Evolutionary conservation across 2,329 filamentous ascomycete species (phyloP).

Genomic region (Diaporthe amygdali): DNA sequence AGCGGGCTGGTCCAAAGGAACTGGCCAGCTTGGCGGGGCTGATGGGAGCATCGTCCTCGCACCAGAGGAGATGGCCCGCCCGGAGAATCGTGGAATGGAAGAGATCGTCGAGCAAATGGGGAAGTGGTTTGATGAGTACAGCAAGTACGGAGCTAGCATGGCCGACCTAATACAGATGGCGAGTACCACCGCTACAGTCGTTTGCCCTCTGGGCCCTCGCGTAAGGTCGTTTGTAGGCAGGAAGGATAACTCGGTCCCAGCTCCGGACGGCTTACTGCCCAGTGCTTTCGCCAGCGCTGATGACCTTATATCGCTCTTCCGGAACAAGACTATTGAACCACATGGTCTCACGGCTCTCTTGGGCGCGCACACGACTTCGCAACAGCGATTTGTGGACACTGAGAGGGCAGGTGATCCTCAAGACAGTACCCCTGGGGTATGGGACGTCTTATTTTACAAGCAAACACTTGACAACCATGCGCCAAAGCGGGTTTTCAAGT

Average conservation of each 20-base stretch:
- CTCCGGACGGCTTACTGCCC: slow-evolving; percentile 49
- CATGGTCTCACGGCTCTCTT: slow-evolving; percentile 58
- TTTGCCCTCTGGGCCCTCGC: slow-evolving; percentile 50
- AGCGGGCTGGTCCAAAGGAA: neutral
- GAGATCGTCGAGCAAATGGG: neutral
- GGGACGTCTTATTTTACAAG: slow-evolving; percentile 58
- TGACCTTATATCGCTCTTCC: slow-evolving; percentile 54
- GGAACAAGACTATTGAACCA: slow-evolving; percentile 57
- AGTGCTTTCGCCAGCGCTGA: slow-evolving; percentile 46
- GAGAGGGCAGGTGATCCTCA: slow-evolving; percentile 49
- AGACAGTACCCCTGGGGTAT: slow-evolving; percentile 57
- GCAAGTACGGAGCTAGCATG: slow-evolving; percentile 47
- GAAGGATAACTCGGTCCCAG: slow-evolving; percentile 45
- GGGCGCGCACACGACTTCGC: slow-evolving; percentile 58
- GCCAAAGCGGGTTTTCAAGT: slow-evolving; percentile 42
- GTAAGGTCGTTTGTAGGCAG: slow-evolving; percentile 58
- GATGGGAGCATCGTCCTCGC: slow-evolving; percentile 5
- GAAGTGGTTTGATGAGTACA: slow-evolving; percentile 44
- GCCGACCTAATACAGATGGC: slow-evolving; percentile 63
- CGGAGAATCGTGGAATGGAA: neutral
- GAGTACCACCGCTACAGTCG: slow-evolving; percentile 53
- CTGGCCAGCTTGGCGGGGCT: neutral
- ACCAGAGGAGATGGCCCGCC: neutral
- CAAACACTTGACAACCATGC: slow-evolving; percentile 39
- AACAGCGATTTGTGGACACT: slow-evolving; percentile 51